phyloP scores from a whole-genome alignment of 768 basidiomycete species.

The Pleurotus citrinopileatus region DNA sequence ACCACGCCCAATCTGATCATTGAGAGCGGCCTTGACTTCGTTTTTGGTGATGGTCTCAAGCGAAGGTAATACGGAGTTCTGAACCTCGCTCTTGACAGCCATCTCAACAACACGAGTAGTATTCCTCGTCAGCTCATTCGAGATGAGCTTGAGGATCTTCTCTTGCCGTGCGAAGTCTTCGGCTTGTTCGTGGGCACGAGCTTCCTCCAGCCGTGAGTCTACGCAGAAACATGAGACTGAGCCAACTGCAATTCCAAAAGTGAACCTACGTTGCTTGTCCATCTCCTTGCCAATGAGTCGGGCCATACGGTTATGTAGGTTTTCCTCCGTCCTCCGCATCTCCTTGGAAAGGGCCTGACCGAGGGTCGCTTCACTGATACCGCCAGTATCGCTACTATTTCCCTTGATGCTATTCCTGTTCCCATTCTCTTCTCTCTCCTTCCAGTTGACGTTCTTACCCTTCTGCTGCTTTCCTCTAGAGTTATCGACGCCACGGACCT shows the following conservation, averaged over 20 bases:
- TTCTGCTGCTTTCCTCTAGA: conserved; percentile 38
- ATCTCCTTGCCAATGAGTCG: conserved; percentile 81
- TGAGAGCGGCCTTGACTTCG: conserved; percentile 77
- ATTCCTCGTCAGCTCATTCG: conserved; percentile 81
- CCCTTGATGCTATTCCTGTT: conserved; percentile 37
- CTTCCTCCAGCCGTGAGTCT: conserved; percentile 87
- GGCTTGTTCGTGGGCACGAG: conserved; percentile 71
- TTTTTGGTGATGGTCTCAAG: conserved; percentile 79
- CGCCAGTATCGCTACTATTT: conserved; percentile 28
- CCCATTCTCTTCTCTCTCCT: conserved; percentile 27
- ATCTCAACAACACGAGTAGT: conserved; percentile 87
- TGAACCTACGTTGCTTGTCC: conserved; percentile 79
- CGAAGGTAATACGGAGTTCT: conserved; percentile 78
- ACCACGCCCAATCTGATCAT: conserved; percentile 73
- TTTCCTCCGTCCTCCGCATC: conserved; percentile 83
- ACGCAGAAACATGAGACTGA: conserved; percentile 9
- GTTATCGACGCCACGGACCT: conserved; percentile 44
- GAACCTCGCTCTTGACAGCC: conserved; percentile 84
- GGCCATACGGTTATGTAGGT: conserved; percentile 70
- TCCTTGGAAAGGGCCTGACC: conserved; percentile 66
- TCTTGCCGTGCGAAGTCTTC: conserved; percentile 85
- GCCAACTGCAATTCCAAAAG: not conserved
- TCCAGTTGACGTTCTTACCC: conserved; percentile 61
- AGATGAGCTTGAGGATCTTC: conserved; percentile 86
- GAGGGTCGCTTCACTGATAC: conserved; percentile 52